These are phyloP conservation scores for Mycena albidolilacea DNA, from an alignment of 768 basidiomycete genomes.

Conservation along the genomic window DNA sequence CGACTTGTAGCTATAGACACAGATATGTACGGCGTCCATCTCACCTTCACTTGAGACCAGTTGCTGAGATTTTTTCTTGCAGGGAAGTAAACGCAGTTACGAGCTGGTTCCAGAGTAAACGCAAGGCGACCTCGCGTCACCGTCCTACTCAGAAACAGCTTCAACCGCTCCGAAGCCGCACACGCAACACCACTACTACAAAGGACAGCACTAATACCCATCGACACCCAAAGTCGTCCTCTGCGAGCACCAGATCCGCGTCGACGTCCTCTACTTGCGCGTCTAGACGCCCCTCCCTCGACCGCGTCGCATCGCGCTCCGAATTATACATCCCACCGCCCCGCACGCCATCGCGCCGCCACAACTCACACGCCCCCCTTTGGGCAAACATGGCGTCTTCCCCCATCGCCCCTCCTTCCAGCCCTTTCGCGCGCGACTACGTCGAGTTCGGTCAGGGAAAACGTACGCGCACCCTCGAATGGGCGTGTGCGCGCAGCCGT, in stretches of 20 bases:
- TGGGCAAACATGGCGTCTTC: slow-evolving; percentile 77
- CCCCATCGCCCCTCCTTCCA: slow-evolving; percentile 67
- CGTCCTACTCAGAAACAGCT: background rate
- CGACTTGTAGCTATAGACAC: slow-evolving; percentile 72
- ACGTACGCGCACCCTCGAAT: slow-evolving; percentile 73
- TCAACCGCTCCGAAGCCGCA: background rate
- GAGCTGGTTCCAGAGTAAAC: slow-evolving; percentile 88
- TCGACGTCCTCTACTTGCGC: slow-evolving; percentile 46
- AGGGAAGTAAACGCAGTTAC: slow-evolving; percentile 80
- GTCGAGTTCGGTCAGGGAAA: slow-evolving; percentile 64
- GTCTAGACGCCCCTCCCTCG: slow-evolving; percentile 62
- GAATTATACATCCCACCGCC: slow-evolving; percentile 60
- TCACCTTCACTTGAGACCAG: slow-evolving; percentile 21
- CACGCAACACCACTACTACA: slow-evolving; percentile 47
- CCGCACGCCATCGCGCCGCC: slow-evolving; percentile 57
- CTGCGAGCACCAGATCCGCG: slow-evolving; percentile 45
- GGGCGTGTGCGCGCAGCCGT: slow-evolving; percentile 79
- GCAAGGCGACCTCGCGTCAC: slow-evolving; percentile 64
- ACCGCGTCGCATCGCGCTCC: slow-evolving; percentile 69
- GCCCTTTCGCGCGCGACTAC: slow-evolving; percentile 63
- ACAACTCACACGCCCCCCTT: slow-evolving; percentile 54
- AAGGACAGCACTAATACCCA: slow-evolving; percentile 47
- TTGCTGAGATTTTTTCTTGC: slow-evolving; percentile 25
- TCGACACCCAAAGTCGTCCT: slow-evolving; percentile 42
- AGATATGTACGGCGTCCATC: slow-evolving; percentile 66